Percentiles rank a stretch among this genome's conserved stretches.
These are phyloP conservation scores for Glycine soja DNA, from an alignment of 306 rosid genomes.

Conservation along the genomic window DNA sequence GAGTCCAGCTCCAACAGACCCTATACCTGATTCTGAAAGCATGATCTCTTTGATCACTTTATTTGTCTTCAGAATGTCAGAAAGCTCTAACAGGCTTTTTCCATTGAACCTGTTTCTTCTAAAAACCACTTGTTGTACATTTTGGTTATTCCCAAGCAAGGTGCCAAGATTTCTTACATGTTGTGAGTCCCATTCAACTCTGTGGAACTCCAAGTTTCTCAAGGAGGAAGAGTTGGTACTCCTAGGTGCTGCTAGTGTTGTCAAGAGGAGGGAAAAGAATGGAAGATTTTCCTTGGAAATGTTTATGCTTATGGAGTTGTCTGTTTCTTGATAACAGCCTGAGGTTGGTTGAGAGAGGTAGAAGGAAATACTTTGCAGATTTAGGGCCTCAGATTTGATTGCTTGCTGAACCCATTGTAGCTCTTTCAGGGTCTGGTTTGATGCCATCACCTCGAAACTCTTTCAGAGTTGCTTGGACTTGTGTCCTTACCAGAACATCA, in stretches of 20 bases:
- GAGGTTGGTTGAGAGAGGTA: conserved; percentile 80
- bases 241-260: conserved; percentile 53
- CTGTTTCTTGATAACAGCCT: conserved; percentile 74
- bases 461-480: conserved; percentile 39
- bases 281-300: conserved; percentile 62
- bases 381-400: conserved; percentile 58
- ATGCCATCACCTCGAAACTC: conserved; percentile 60
- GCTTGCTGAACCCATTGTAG: conserved; percentile 68
- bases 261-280: conserved; percentile 62
- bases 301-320: conserved; percentile 75
- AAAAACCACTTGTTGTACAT: conserved; percentile 63
- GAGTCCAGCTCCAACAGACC: conserved; percentile 70
- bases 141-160: conserved; percentile 57
- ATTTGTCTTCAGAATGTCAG: conserved; percentile 61
- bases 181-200: conserved; percentile 67
- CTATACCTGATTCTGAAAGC: conserved; percentile 76
- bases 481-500: conserved; percentile 36
- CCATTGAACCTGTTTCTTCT: conserved; percentile 67
- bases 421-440: conserved; percentile 64
- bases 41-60: conserved; percentile 77
- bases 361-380: conserved; percentile 76
- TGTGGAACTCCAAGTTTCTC: conserved; percentile 83
- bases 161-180: conserved; percentile 56
- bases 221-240: conserved; percentile 52
- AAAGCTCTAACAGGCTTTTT: conserved; percentile 61